phyloP scores from a whole-genome alignment of 2,329 filamentous ascomycete genomes.

The Aspergillus phoenicis region DNA sequence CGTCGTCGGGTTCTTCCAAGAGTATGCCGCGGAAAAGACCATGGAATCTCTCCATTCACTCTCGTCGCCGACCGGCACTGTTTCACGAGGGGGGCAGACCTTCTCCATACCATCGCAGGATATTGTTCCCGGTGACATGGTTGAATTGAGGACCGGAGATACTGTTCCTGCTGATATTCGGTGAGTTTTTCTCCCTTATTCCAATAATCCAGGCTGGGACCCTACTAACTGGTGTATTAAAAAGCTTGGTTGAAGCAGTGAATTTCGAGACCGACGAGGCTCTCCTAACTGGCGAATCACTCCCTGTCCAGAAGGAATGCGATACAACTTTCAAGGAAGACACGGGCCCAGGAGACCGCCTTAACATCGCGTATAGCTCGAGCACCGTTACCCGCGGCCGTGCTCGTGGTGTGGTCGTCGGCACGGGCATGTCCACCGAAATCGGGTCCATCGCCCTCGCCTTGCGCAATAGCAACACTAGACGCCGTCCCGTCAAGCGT shows the following conservation, averaged over 20 bases:
- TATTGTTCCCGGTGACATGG: constrained; percentile 65
- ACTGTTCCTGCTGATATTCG: constrained; percentile 63
- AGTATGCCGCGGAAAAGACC: constrained; percentile 64
- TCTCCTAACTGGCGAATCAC: constrained; percentile 64
- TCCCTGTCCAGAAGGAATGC: constrained; percentile 60
- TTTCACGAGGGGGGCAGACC: constrained; percentile 60
- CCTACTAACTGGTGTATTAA: neutral
- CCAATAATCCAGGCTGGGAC: constrained; percentile 31
- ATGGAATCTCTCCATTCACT: constrained; percentile 61
- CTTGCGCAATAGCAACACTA: constrained; percentile 61
- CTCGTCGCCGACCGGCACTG: constrained; percentile 60
- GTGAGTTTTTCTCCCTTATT: constrained; percentile 28
- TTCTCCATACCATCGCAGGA: constrained; percentile 58
- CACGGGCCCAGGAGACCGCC: constrained; percentile 61
- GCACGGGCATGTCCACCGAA: constrained; percentile 66
- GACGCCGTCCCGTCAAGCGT: constrained; percentile 53
- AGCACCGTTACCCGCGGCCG: constrained; percentile 64
- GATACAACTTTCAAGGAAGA: constrained; percentile 49
- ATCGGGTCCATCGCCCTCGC: constrained; percentile 66
- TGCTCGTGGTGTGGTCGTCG: constrained; percentile 61
- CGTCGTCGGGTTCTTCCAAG: constrained; percentile 62
- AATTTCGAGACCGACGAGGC: constrained; percentile 76
- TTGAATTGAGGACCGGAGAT: constrained; percentile 59
- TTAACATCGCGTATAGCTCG: constrained; percentile 65
- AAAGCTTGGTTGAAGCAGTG: constrained; percentile 58